These are phyloP conservation scores for Papilionanthe hybrid DNA, from an alignment of 116 monocot genomes.

Conservation along the genomic window DNA sequence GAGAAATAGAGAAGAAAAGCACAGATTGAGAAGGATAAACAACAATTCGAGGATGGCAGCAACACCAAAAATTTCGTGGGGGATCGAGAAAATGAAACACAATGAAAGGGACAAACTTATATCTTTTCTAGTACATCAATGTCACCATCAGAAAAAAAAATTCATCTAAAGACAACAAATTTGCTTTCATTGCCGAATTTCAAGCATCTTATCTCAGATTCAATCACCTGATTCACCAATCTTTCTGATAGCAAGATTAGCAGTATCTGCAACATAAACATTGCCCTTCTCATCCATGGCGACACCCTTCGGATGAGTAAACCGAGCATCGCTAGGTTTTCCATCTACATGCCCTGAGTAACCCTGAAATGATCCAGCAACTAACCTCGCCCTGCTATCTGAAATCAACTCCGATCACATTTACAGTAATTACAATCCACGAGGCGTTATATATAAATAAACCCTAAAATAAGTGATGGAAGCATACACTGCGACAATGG, in stretches of 20 bases:
- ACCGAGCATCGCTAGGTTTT: slow-evolving; percentile 92
- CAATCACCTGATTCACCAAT: slow-evolving; percentile 78
- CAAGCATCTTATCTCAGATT: slow-evolving; percentile 1
- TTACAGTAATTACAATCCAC: background rate
- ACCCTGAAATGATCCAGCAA: slow-evolving; percentile 97
- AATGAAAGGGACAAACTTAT: too few relatives aligned
- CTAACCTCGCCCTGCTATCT: slow-evolving; percentile 92
- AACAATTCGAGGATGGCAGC: too few relatives aligned
- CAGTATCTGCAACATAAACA: slow-evolving; percentile 90
- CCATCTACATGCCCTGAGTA: slow-evolving; percentile 95
- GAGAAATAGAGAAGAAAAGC: too few relatives aligned
- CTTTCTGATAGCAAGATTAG: slow-evolving; percentile 87
- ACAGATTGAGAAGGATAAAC: too few relatives aligned
- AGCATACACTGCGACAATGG: slow-evolving; percentile 78
- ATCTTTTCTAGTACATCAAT: too few relatives aligned
- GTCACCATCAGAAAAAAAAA: background rate
- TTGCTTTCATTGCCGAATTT: background rate
- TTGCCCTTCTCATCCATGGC: slow-evolving; percentile 92
- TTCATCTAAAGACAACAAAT: background rate
- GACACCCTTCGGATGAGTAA: slow-evolving; percentile 81
- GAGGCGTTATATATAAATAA: background rate
- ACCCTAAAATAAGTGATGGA: background rate
- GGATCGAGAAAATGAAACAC: too few relatives aligned
- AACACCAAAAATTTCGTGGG: too few relatives aligned
- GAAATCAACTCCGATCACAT: slow-evolving; percentile 4